A percentile compares a stretch with the other conserved stretches of the same genome.
phyloP scores from a whole-genome alignment of 2,329 filamentous ascomycete genomes.

The Colletotrichum theobromicola region DNA sequence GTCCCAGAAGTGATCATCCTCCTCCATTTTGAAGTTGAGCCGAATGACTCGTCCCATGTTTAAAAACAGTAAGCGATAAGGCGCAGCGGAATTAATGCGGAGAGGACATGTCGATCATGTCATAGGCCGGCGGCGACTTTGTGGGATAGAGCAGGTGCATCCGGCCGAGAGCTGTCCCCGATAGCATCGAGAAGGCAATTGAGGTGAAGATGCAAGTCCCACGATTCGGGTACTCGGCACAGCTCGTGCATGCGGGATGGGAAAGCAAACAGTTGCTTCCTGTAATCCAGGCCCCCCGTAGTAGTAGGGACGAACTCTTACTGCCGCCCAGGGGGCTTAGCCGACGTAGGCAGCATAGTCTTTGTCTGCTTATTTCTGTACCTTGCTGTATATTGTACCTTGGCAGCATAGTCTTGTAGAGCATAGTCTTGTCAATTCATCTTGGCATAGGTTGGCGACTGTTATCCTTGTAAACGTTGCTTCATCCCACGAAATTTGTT shows the following conservation, averaged over 20 bases:
- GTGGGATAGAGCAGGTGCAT: background rate
- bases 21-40: background rate
- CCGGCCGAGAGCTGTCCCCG: background rate
- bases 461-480: background rate
- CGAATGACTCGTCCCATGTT: background rate
- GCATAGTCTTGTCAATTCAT: background rate
- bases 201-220: background rate
- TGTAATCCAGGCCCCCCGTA: background rate
- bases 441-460: background rate
- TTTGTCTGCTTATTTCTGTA: too few species aligned
- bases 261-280: background rate
- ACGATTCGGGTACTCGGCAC: background rate
- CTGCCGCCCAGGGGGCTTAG: background rate
- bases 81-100: background rate
- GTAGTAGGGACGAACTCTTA: background rate
- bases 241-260: background rate
- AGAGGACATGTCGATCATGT: background rate
- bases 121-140: background rate
- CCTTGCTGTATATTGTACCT: too few species aligned
- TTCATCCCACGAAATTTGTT: background rate
- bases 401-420: too few species aligned
- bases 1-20: background rate
- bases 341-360: background rate
- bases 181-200: background rate
- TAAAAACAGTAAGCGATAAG: background rate